Percentiles rank a stretch among this genome's conserved stretches.
Conservation (phyloP, 441 rosid species). For the Erodium trifolium region DNA sequence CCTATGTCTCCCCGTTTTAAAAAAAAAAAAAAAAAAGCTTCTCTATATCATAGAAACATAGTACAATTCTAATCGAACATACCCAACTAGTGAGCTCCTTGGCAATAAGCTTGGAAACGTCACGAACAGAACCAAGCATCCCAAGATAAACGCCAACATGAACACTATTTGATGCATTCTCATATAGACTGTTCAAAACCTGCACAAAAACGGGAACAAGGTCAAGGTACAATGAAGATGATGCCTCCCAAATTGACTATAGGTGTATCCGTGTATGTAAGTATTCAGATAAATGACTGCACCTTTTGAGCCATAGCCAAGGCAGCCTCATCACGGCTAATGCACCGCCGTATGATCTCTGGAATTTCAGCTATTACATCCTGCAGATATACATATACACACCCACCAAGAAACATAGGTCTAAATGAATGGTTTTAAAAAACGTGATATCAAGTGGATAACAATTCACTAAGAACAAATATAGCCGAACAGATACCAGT, state of each 20-base stretch:
- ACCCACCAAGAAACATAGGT: not conserved
- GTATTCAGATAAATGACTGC: not conserved
- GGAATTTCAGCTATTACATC: constrained; percentile 83
- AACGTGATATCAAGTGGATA: too few relatives aligned
- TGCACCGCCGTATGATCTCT: constrained; percentile 89
- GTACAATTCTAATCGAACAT: constrained; percentile 24
- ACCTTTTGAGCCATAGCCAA: constrained; percentile 95
- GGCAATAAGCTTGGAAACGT: constrained; percentile 88
- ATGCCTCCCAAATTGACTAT: not conserved
- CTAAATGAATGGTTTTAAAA: not conserved
- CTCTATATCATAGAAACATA: not conserved
- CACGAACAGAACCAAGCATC: constrained; percentile 85
- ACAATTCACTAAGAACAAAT: not conserved
- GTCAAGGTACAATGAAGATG: not conserved
- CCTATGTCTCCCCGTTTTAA: too few relatives aligned
- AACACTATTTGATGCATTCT: constrained; percentile 66
- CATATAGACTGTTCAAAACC: constrained; percentile 91
- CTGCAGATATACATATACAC: constrained; percentile 31
- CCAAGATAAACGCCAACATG: constrained; percentile 76
- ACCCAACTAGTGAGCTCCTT: constrained; percentile 99
- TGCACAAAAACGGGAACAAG: constrained; percentile 20
- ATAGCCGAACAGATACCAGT: not conserved
- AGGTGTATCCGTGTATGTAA: not conserved
- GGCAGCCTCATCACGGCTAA: constrained; percentile 96
- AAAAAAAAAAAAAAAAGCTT: not conserved